Evolutionary conservation across 805 yeast genomes (phyloP).

Genomic region (Saturnispora sekii): DNA sequence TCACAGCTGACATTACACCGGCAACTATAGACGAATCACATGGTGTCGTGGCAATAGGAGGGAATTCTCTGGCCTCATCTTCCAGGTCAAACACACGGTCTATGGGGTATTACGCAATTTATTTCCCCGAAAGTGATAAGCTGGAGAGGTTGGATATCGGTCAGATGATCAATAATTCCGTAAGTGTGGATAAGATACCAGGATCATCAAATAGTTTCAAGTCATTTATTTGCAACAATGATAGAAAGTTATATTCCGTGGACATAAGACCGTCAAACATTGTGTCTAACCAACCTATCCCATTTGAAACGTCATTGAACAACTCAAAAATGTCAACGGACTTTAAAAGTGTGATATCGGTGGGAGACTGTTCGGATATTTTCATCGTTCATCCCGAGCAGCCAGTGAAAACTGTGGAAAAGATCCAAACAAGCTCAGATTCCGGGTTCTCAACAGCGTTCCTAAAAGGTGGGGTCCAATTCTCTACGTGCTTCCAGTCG

Average conservation of each 20-base stretch:
- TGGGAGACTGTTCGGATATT: constrained; percentile 71
- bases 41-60: constrained; percentile 31
- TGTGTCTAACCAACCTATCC: constrained; percentile 28
- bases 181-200: constrained; percentile 39
- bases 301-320: constrained; percentile 61
- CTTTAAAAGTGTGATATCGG: constrained; percentile 44
- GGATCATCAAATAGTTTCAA: constrained; percentile 32
- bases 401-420: constrained; percentile 9
- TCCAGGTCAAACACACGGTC: constrained; percentile 14
- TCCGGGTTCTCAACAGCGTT: constrained; percentile 79
- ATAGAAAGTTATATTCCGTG: constrained; percentile 56
- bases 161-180: constrained; percentile 75
- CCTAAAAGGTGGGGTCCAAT: constrained; percentile 62
- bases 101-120: constrained; percentile 51
- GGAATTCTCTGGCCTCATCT: constrained; percentile 41
- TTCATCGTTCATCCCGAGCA: constrained; percentile 42
- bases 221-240: constrained; percentile 77
- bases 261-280: constrained; percentile 42
- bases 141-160: constrained; percentile 54
- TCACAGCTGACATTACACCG: constrained; percentile 39
- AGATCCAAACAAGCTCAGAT: constrained; percentile 46
- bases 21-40: constrained; percentile 41
- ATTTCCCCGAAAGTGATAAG: constrained; percentile 39
- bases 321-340: constrained; percentile 65
- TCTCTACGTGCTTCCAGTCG: constrained; percentile 78